Percentiles rank a stretch among this genome's conserved stretches.
Conservation (phyloP, 306 rosid species). For the Fagus crenata region DNA sequence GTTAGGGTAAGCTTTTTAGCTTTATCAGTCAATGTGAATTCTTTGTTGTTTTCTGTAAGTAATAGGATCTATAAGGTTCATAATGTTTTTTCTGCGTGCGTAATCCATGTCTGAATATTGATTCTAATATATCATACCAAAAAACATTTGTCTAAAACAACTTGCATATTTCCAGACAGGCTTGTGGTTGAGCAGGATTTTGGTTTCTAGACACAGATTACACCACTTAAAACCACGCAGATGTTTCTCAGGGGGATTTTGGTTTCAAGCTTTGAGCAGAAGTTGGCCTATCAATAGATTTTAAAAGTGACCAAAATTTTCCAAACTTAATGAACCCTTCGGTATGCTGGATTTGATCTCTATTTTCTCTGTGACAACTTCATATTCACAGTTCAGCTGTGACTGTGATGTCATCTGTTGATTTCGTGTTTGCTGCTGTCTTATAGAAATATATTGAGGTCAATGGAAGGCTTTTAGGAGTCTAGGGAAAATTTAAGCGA, state of each 20-base stretch:
- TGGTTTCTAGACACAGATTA: too few species aligned
- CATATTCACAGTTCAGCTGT: not conserved
- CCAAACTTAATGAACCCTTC: not conserved
- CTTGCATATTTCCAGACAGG: not conserved
- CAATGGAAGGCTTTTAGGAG: not conserved
- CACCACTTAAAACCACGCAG: too few species aligned
- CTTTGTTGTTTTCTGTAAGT: not conserved
- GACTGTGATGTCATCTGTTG: not conserved
- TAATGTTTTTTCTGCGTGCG: not conserved
- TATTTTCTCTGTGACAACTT: not conserved
- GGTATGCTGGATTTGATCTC: not conserved
- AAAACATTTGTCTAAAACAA: not conserved
- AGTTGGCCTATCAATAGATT: too few species aligned
- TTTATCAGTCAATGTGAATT: conserved; percentile 5
- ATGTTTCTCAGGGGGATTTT: too few species aligned
- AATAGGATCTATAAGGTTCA: not conserved
- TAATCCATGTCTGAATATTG: not conserved
- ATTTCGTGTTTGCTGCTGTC: not conserved
- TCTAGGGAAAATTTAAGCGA: not conserved
- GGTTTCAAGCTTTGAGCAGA: too few species aligned
- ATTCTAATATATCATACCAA: not conserved
- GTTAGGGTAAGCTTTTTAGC: conserved; percentile 66
- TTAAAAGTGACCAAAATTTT: too few species aligned
- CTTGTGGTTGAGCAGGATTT: not conserved
- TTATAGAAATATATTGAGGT: too few species aligned